These are phyloP conservation scores for Sugiyamaella paludigena DNA, from an alignment of 1,139 yeast species.

Conservation along the genomic window DNA sequence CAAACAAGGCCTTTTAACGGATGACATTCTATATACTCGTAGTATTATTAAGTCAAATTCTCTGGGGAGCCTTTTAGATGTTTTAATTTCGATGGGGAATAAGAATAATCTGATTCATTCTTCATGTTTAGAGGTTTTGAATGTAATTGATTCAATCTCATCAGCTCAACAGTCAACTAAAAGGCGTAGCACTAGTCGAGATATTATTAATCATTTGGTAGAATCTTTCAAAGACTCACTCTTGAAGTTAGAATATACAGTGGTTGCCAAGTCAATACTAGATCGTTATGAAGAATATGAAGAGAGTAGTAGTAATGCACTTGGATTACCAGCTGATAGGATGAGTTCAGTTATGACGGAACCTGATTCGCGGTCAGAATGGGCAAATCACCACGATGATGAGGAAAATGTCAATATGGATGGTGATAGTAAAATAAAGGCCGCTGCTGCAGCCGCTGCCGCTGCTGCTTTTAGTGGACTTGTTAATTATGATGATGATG, in stretches of 20 bases:
- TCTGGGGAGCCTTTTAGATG: slow-evolving; percentile 49
- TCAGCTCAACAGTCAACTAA: slow-evolving; percentile 21
- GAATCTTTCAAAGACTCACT: slow-evolving; percentile 45
- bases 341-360: slow-evolving; percentile 11
- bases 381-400: slow-evolving; percentile 4
- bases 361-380: slow-evolving; percentile 9
- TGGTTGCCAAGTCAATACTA: slow-evolving; percentile 14
- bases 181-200: slow-evolving; percentile 6
- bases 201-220: slow-evolving; percentile 46
- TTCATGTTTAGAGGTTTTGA: slow-evolving; percentile 69
- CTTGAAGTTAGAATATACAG: slow-evolving; percentile 36
- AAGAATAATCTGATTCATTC: slow-evolving; percentile 70
- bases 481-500: slow-evolving; percentile 14
- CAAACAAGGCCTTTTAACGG: slow-evolving; percentile 28
- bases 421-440: background rate
- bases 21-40: slow-evolving; percentile 59
- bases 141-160: slow-evolving; percentile 43
- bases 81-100: slow-evolving; percentile 48
- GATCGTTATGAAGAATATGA: slow-evolving; percentile 10
- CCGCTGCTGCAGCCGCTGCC: slow-evolving; percentile 15
- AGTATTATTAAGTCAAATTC: slow-evolving; percentile 57
- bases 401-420: slow-evolving; percentile 5
- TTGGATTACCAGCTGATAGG: slow-evolving; percentile 6
- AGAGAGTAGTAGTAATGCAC: background rate
- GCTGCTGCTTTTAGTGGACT: slow-evolving; percentile 13